Percentiles rank a stretch among this genome's conserved stretches.
phyloP scores from a whole-genome alignment of 768 basidiomycete species.

The Mycena vulgaris region DNA sequence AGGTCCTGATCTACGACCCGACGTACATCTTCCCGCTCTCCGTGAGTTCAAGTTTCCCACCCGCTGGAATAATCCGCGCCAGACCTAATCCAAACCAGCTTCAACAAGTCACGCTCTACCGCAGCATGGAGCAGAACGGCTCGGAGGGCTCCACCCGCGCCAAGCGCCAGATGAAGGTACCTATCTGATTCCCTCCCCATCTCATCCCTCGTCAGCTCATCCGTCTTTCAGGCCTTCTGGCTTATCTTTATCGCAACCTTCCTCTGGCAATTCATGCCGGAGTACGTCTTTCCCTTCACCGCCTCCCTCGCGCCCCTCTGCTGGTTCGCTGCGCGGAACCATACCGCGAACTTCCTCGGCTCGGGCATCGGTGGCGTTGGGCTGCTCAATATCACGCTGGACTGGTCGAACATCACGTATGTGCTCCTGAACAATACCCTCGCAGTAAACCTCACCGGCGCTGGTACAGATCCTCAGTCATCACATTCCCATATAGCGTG shows the following conservation, averaged over 20 bases:
- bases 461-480: neutral
- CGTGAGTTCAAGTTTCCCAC: neutral
- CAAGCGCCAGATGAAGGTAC: conserved; percentile 11
- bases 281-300: conserved; percentile 16
- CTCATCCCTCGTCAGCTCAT: too few species aligned
- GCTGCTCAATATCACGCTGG: conserved; percentile 14
- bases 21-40: conserved; percentile 12
- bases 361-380: conserved; percentile 11
- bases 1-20: conserved; percentile 15
- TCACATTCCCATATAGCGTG: neutral
- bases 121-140: conserved; percentile 11
- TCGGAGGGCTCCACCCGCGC: neutral
- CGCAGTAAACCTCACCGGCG: too few species aligned
- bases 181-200: neutral
- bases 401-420: conserved; percentile 22
- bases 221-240: conserved; percentile 15
- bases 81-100: neutral
- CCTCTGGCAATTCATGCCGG: conserved; percentile 17
- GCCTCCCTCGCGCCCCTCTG: conserved; percentile 18
- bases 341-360: conserved; percentile 11
- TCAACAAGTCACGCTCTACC: conserved; percentile 21
- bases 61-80: too few species aligned
- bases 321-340: conserved; percentile 4
- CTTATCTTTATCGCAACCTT: neutral
- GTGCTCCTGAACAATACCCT: neutral